phyloP scores from a whole-genome alignment of 2,329 filamentous ascomycete species.

The Dactylella cylindrospora region DNA sequence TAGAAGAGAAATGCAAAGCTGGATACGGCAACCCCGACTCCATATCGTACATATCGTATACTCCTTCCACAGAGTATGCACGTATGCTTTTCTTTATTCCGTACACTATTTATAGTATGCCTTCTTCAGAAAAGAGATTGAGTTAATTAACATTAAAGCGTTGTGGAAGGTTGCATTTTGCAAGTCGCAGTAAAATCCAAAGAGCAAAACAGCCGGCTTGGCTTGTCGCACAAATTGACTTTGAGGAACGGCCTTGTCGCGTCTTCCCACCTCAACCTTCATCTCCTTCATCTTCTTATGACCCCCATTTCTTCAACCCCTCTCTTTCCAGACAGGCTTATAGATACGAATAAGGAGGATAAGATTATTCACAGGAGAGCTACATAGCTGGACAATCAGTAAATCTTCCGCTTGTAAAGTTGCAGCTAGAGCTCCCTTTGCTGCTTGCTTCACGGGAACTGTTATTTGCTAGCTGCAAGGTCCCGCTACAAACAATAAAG shows the following conservation, averaged over 20 bases:
- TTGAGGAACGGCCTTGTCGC: slow-evolving; percentile 26
- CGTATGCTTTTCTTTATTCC: too few relatives aligned
- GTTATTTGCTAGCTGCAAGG: too few relatives aligned
- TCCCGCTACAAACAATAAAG: too few relatives aligned
- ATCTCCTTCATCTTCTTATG: slow-evolving; percentile 1
- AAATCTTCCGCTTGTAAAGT: too few relatives aligned
- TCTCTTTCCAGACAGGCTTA: too few relatives aligned
- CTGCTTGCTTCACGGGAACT: too few relatives aligned
- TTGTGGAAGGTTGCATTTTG: slow-evolving; percentile 2
- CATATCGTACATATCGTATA: slow-evolving; percentile 11
- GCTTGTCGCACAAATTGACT: slow-evolving; percentile 9
- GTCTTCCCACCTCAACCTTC: slow-evolving; percentile 32
- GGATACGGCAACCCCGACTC: slow-evolving; percentile 21
- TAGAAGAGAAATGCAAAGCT: slow-evolving; percentile 61
- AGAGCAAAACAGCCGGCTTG: not conserved
- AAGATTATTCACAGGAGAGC: too few relatives aligned
- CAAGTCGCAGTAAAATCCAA: not conserved
- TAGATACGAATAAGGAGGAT: too few relatives aligned
- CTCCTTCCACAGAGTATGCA: too few relatives aligned
- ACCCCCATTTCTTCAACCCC: slow-evolving; percentile 8
- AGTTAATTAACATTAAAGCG: not conserved
- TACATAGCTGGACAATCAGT: too few relatives aligned
- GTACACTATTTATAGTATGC: too few relatives aligned
- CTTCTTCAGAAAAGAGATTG: not conserved
- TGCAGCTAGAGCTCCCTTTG: too few relatives aligned